Percentiles rank a stretch among this genome's conserved stretches.
Conservation (phyloP, 2,329 filamentous ascomycete genomes). For the Penicillium brevicompactum region DNA sequence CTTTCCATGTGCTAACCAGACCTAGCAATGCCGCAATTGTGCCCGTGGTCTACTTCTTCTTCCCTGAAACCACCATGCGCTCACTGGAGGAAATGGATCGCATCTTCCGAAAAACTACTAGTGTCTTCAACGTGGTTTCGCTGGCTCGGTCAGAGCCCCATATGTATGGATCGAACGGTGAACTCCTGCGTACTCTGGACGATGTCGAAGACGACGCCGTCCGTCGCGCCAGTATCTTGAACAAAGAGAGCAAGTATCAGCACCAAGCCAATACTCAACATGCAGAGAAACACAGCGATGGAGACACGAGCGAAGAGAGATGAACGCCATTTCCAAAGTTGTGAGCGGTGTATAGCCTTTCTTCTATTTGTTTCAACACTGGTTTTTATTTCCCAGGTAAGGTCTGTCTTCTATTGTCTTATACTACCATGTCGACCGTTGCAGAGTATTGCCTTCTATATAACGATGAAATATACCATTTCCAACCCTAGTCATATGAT, state of each 20-base stretch:
- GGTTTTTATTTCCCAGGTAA: no score
- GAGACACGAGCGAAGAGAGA: constrained; percentile 19
- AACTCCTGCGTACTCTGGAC: constrained; percentile 57
- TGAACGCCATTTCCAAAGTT: background rate
- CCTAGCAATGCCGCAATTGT: constrained; percentile 56
- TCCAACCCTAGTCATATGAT: no score
- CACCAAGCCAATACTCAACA: constrained; percentile 15
- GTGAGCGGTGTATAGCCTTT: no score
- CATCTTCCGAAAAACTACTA: constrained; percentile 62
- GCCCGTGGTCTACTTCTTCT: constrained; percentile 62
- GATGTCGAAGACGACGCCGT: constrained; percentile 45
- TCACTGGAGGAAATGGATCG: constrained; percentile 70
- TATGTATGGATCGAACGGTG: constrained; percentile 61
- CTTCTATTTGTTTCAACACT: no score
- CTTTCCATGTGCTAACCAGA: constrained; percentile 8
- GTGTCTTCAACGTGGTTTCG: constrained; percentile 52
- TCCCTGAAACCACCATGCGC: constrained; percentile 61
- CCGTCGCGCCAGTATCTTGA: constrained; percentile 34
- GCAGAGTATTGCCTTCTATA: no score
- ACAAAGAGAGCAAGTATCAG: constrained; percentile 16
- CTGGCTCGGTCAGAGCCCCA: constrained; percentile 55
- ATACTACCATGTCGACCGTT: no score
- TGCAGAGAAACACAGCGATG: constrained; percentile 20
- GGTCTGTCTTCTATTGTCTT: no score
- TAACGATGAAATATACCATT: no score